These are phyloP conservation scores for Aaosphaeria pasadenensis DNA, from an alignment of 2,329 filamentous ascomycete species.

Conservation along the genomic window DNA sequence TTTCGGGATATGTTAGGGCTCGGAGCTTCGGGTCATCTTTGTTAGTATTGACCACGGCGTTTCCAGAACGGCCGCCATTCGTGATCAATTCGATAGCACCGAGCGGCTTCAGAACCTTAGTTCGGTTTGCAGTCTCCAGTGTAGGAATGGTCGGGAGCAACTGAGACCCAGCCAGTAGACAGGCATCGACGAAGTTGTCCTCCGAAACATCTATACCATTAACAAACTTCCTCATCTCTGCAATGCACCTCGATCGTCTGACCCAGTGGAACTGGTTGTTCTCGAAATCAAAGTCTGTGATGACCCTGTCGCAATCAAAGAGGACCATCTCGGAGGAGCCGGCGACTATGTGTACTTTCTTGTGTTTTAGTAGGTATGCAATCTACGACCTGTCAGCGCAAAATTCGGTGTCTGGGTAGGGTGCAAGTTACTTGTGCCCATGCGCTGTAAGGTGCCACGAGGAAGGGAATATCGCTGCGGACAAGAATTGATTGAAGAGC, in stretches of 20 bases:
- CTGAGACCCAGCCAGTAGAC: conserved; percentile 77
- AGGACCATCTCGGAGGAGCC: conserved; percentile 82
- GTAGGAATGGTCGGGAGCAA: conserved; percentile 79
- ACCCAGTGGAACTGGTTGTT: conserved; percentile 61
- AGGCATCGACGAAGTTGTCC: conserved; percentile 76
- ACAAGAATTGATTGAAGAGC: conserved; percentile 73
- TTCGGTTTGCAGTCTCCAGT: conserved; percentile 59
- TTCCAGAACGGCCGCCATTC: conserved; percentile 63
- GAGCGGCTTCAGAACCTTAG: conserved; percentile 59
- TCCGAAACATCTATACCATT: conserved; percentile 54
- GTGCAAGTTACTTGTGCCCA: conserved; percentile 68
- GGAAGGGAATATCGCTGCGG: conserved; percentile 67
- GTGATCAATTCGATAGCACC: conserved; percentile 78
- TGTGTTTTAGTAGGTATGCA: conserved; percentile 70
- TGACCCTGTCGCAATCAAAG: conserved; percentile 75
- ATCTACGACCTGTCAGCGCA: conserved; percentile 52
- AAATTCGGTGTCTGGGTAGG: neutral
- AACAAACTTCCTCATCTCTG: conserved; percentile 51
- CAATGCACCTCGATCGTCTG: conserved; percentile 67
- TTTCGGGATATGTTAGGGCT: conserved; percentile 75
- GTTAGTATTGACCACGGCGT: conserved; percentile 71
- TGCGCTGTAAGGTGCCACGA: conserved; percentile 84
- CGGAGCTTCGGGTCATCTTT: conserved; percentile 73
- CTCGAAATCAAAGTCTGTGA: conserved; percentile 69
- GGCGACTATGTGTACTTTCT: conserved; percentile 67